A percentile compares a stretch with the other conserved stretches of the same genome.
Conservation (phyloP, 352 stramenopile species). For the Ophiocytium majus region DNA sequence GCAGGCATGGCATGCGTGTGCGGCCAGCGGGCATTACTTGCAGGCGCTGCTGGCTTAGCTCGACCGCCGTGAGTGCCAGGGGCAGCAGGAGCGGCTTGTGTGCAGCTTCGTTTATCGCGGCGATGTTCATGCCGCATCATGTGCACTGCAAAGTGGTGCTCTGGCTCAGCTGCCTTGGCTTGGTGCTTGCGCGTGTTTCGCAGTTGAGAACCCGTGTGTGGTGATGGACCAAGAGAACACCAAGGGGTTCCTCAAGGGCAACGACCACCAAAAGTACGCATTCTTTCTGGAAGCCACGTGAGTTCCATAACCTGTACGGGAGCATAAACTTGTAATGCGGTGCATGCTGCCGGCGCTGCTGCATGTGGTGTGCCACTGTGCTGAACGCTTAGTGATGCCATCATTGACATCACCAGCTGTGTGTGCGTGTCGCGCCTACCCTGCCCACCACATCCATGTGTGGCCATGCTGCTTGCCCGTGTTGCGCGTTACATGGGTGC, state of each 20-base stretch:
- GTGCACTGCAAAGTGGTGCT: neutral
- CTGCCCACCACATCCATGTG: too few relatives aligned
- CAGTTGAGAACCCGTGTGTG: slow-evolving; percentile 89
- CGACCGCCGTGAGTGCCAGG: neutral
- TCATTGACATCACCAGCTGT: too few relatives aligned
- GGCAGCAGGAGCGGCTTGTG: too few relatives aligned
- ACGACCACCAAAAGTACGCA: slow-evolving; percentile 88
- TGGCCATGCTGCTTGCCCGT: too few relatives aligned
- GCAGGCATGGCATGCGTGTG: neutral
- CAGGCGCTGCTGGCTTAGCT: neutral
- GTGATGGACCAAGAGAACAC: slow-evolving; percentile 96
- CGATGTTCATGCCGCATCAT: neutral
- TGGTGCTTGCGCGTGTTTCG: neutral
- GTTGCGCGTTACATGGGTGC: too few relatives aligned
- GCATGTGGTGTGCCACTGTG: too few relatives aligned
- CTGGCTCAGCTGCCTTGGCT: neutral
- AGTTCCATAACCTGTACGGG: neutral
- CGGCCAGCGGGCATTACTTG: neutral
- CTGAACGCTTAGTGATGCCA: too few relatives aligned
- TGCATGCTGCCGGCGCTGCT: neutral
- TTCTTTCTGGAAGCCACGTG: slow-evolving; percentile 91
- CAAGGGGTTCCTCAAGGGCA: slow-evolving; percentile 94
- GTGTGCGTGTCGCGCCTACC: too few relatives aligned
- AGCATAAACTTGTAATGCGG: too few relatives aligned
- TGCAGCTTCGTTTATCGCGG: too few relatives aligned